phyloP scores from a whole-genome alignment of 257 asterid genomes.

The Solanum chiquidenum region DNA sequence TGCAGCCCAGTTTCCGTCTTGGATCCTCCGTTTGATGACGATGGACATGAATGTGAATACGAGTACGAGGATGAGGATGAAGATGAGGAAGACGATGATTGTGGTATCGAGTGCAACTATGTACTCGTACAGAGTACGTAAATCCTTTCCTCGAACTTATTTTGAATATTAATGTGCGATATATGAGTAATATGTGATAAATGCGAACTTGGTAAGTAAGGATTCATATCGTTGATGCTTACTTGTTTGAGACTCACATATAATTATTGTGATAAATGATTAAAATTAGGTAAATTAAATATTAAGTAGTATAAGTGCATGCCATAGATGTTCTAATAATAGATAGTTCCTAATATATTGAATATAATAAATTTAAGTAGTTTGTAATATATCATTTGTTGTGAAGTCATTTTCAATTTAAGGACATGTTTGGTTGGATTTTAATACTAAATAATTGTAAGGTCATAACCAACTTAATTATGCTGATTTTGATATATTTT shows the following conservation, averaged over 20 bases:
- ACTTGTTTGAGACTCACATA: not conserved
- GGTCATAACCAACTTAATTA: not conserved
- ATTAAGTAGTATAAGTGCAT: not conserved
- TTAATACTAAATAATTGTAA: not conserved
- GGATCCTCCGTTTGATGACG: conserved; percentile 59
- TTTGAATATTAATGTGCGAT: not conserved
- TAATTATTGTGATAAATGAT: not conserved
- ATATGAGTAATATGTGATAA: not conserved
- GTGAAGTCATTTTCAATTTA: conserved; percentile 22
- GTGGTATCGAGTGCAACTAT: conserved; percentile 39
- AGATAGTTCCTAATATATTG: not conserved
- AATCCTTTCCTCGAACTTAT: not conserved
- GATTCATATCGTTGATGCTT: not conserved
- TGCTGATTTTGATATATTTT: not conserved
- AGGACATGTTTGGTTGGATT: not conserved
- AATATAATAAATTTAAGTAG: not conserved
- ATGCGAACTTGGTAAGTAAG: not conserved
- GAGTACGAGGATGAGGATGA: conserved; percentile 18
- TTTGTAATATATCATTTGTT: conserved; percentile 4
- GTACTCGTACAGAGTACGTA: conserved; percentile 75
- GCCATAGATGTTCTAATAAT: not conserved
- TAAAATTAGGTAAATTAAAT: not conserved
- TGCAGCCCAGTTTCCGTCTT: conserved; percentile 76
- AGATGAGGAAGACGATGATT: conserved; percentile 17
- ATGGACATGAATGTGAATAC: conserved; percentile 29